A percentile compares a stretch with the other conserved stretches of the same genome.
phyloP scores from a whole-genome alignment of 1,284 basidiomycete genomes.

The Trichosporon inkin region DNA sequence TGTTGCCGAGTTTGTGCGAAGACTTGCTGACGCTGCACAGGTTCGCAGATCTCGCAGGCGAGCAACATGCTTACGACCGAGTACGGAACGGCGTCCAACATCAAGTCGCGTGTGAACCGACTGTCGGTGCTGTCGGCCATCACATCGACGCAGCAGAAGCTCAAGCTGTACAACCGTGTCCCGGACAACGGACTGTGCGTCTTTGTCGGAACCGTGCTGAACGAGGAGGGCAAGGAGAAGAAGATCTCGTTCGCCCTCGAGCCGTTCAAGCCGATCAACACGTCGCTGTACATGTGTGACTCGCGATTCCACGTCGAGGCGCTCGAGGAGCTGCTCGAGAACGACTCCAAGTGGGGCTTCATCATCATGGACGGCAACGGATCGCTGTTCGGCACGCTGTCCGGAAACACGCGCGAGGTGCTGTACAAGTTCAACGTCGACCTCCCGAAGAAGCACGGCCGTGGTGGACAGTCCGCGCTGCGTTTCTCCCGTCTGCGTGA shows the following conservation, averaged over 20 bases:
- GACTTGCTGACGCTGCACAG: conserved; percentile 11
- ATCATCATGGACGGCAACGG: conserved; percentile 76
- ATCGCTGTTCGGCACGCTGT: conserved; percentile 83
- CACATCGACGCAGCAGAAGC: conserved; percentile 95
- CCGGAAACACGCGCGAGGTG: conserved; percentile 95
- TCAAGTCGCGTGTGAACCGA: conserved; percentile 98
- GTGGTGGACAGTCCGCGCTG: conserved; percentile 98
- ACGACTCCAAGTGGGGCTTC: conserved; percentile 96
- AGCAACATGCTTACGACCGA: conserved; percentile 96
- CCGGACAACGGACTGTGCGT: conserved; percentile 96
- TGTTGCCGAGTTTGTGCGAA: no score
- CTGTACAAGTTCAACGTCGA: conserved; percentile 99
- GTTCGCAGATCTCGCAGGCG: conserved; percentile 92
- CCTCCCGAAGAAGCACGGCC: conserved; percentile 98
- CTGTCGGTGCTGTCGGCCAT: conserved; percentile 96
- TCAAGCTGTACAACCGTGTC: conserved; percentile 93
- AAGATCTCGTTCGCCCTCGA: conserved; percentile 97
- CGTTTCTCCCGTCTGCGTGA: conserved; percentile 99
- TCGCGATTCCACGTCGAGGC: conserved; percentile 99
- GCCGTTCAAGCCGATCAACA: conserved; percentile 97
- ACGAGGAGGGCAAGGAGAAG: conserved; percentile 98
- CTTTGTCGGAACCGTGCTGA: conserved; percentile 95
- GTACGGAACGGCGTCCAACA: conserved; percentile 96
- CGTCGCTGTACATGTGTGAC: conserved; percentile 98
- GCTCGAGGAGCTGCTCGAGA: conserved; percentile 91